Evolutionary conservation across 805 yeast species (phyloP).

Genomic region (Metahyphopichia silvanorum): DNA sequence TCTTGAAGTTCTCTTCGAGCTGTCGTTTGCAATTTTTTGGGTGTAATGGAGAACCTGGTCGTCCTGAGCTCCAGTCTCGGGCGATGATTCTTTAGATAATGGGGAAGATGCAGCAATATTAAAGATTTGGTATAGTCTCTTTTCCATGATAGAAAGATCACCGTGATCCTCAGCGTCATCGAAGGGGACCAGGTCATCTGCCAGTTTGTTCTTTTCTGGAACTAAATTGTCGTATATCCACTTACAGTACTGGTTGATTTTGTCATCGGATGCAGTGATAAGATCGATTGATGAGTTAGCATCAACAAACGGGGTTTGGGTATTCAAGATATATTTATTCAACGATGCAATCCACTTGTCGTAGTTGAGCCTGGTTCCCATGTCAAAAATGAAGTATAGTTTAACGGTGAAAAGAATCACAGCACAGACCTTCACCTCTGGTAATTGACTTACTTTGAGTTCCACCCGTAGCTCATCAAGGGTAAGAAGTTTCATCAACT

Average conservation of each 20-base stretch:
- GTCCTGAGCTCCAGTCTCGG: no score
- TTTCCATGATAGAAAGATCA: conserved; percentile 23
- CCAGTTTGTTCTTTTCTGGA: conserved; percentile 14
- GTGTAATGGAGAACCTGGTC: no score
- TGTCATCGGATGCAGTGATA: conserved; percentile 45
- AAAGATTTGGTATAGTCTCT: conserved; percentile 31
- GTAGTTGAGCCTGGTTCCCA: conserved; percentile 1
- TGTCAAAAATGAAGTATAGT: conserved; percentile 23
- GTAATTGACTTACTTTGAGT: conserved; percentile 10
- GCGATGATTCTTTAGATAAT: neutral
- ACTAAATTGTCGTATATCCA: conserved; percentile 44
- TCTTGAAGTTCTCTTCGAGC: no score
- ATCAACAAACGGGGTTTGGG: conserved; percentile 6
- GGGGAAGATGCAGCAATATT: conserved; percentile 10
- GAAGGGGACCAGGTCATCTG: conserved; percentile 1
- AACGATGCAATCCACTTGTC: conserved; percentile 11
- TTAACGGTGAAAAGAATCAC: conserved; percentile 28
- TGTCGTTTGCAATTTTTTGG: no score
- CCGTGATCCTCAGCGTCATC: conserved; percentile 8
- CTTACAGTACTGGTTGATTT: conserved; percentile 45
- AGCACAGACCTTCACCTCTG: conserved; percentile 36
- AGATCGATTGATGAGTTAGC: conserved; percentile 24
- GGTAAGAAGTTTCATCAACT: conserved; percentile 9
- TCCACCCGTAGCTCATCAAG: conserved; percentile 3
- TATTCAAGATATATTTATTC: conserved; percentile 2